Conservation (phyloP, 2,329 filamentous ascomycete genomes). For the Diaporthe longicolla region DNA sequence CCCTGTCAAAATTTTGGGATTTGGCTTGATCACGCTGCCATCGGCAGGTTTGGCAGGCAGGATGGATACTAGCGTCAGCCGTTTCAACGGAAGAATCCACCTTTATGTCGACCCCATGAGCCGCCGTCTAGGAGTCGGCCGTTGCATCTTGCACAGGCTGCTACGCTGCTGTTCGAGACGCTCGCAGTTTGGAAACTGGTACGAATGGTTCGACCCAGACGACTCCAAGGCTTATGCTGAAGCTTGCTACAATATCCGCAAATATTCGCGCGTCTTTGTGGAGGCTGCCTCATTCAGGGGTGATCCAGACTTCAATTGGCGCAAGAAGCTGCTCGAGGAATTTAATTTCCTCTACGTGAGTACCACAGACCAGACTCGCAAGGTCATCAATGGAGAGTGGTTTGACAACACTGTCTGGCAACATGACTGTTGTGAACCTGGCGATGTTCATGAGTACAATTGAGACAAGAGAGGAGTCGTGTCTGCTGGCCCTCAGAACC, state of each 20-base stretch:
- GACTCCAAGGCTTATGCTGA: conserved; percentile 16
- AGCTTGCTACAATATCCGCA: conserved; percentile 23
- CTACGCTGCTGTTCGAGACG: conserved; percentile 35
- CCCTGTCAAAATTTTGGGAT: conserved; percentile 36
- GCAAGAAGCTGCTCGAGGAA: conserved; percentile 26
- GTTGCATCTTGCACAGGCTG: conserved; percentile 36
- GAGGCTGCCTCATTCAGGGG: conserved; percentile 33
- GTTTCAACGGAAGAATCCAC: conserved; percentile 38
- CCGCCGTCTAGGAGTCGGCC: conserved; percentile 40
- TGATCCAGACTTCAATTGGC: conserved; percentile 38
- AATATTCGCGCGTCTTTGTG: conserved; percentile 38
- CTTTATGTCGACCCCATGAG: conserved; percentile 37
- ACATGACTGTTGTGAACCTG: conserved; percentile 30
- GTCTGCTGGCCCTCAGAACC: neutral
- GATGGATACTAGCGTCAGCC: conserved; percentile 25
- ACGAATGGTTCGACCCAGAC: conserved; percentile 25
- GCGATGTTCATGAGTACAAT: neutral
- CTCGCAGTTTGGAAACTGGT: neutral
- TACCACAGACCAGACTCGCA: conserved; percentile 39
- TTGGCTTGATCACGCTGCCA: conserved; percentile 37
- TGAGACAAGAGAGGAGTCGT: neutral
- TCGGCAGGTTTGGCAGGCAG: conserved; percentile 34
- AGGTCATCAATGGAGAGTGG: conserved; percentile 26
- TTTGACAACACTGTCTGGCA: conserved; percentile 38
- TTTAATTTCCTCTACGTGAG: conserved; percentile 31